Conservation (phyloP, 495 filamentous ascomycete genomes). For the Achaetomiella virescens region DNA sequence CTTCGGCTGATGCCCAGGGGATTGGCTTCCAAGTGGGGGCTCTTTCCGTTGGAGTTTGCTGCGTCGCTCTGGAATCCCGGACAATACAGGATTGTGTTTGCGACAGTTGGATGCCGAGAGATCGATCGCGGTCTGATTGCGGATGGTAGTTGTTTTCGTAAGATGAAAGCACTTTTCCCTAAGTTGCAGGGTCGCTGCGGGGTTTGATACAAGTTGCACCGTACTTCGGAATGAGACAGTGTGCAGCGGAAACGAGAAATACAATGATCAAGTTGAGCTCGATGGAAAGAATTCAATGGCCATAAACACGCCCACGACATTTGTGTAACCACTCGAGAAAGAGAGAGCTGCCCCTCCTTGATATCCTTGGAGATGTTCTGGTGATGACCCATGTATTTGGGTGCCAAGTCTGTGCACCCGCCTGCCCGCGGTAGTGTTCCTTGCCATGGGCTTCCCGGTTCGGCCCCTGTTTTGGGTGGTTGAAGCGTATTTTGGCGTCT, state of each 20-base stretch:
- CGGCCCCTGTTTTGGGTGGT: constrained; percentile 4
- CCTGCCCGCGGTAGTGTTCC: constrained; percentile 8
- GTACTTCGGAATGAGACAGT: too few species aligned
- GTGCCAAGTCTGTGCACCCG: constrained; percentile 3
- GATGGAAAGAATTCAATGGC: too few species aligned
- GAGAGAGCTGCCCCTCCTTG: background rate
- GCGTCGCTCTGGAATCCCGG: too few species aligned
- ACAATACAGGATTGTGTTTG: too few species aligned
- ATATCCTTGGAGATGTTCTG: background rate
- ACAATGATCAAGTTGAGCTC: too few species aligned
- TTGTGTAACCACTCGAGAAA: background rate
- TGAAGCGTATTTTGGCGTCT: constrained; percentile 7
- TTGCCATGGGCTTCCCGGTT: constrained; percentile 8
- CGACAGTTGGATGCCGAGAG: too few species aligned
- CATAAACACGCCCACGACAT: background rate
- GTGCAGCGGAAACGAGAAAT: too few species aligned
- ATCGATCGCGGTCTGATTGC: too few species aligned
- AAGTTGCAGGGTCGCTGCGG: background rate
- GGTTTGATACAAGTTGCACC: too few species aligned
- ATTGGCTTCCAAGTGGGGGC: constrained; percentile 6
- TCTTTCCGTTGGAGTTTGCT: background rate
- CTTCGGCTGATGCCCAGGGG: background rate
- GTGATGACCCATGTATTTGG: background rate
- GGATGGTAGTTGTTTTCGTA: background rate
- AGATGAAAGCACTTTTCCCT: background rate